Base-by-base conservation (phyloP, 495 filamentous ascomycete species). In the Penicillium paradoxum region DNA sequence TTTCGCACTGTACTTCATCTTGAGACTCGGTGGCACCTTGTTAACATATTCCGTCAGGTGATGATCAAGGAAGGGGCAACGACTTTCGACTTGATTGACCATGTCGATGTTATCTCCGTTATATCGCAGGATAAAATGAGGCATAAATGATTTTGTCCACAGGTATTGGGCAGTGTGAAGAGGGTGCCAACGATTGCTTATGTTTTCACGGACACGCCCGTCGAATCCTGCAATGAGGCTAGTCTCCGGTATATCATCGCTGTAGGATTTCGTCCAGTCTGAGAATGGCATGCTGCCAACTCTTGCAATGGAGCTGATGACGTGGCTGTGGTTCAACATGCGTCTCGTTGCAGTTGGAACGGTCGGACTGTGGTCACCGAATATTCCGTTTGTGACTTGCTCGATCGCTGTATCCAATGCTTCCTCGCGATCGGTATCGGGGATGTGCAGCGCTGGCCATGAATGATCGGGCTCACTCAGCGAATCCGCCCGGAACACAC, bases 1-100 rank as follows among this genome's bases (percentile, higher is more conserved):
- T 40, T 27, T 7, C 3, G 3, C 3, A 7, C 7, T 27, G 24
- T 27, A 27, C 24, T 27, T 27, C 3, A 27, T 45, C 59, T 76
- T 77, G 24, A 74, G 41, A 41, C 64, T 69, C 2, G 72, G 72
- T 15, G 76, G 75, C 14, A 78, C 57, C 1, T 53, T 47, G 51
- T 74, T 75, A 37, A 72, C 68, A 45, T 70, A 76, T 47, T 74
- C 72, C 22, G 71, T 67, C 8, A 79, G 54, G 1, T 66, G 49
- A 50, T 78, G 75, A 53, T 79, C 76, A 10, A 78, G 64, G 47
- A 76, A 78, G 2, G 76, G 75, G 36, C 71, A 64, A 1, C 75
- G 59, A 1, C 59, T 72, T 57, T 79, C 75, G 39, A 78, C 54
- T 32, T 58, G 62, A 55, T 79, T 71, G 10, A 71, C 73, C 74